phyloP scores from a whole-genome alignment of 768 basidiomycete genomes.

The Boletus eberwhitei region DNA sequence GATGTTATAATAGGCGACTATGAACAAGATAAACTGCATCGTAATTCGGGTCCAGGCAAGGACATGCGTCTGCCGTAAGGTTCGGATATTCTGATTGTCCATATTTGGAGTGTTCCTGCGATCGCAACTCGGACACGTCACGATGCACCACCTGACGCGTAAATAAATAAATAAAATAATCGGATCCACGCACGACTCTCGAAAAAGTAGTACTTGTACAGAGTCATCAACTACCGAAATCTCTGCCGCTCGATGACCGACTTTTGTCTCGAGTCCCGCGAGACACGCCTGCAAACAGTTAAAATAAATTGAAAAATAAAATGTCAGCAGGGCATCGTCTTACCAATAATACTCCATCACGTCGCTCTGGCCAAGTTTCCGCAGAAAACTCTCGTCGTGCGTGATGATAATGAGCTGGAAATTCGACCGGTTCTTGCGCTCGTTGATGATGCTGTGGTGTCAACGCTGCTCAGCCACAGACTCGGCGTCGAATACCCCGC shows the following conservation, averaged over 20 bases:
- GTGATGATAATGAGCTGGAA: constrained; percentile 98
- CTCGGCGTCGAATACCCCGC: not conserved
- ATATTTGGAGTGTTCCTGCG: constrained; percentile 13
- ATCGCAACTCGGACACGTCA: constrained; percentile 13
- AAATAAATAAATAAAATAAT: not conserved
- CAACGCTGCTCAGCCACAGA: not conserved
- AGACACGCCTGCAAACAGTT: constrained; percentile 65
- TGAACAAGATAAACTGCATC: constrained; percentile 13
- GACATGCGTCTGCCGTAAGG: constrained; percentile 12
- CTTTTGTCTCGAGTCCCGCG: constrained; percentile 66
- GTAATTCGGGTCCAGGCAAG: constrained; percentile 1
- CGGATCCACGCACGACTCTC: too few species aligned
- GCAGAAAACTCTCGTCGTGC: constrained; percentile 93
- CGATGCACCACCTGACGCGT: constrained; percentile 6
- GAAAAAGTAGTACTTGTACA: too few species aligned
- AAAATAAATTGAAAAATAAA: not conserved
- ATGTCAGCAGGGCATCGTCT: not conserved
- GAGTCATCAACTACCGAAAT: constrained; percentile 43
- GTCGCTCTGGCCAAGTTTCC: constrained; percentile 82
- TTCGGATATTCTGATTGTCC: not conserved
- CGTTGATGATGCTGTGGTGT: constrained; percentile 80
- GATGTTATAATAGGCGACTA: not conserved
- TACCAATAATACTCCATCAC: constrained; percentile 97
- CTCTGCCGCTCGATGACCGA: constrained; percentile 72
- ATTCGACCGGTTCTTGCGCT: constrained; percentile 82